These are phyloP conservation scores for Lodderomyces margitis DNA, from an alignment of 1,139 yeast species.

Conservation along the genomic window DNA sequence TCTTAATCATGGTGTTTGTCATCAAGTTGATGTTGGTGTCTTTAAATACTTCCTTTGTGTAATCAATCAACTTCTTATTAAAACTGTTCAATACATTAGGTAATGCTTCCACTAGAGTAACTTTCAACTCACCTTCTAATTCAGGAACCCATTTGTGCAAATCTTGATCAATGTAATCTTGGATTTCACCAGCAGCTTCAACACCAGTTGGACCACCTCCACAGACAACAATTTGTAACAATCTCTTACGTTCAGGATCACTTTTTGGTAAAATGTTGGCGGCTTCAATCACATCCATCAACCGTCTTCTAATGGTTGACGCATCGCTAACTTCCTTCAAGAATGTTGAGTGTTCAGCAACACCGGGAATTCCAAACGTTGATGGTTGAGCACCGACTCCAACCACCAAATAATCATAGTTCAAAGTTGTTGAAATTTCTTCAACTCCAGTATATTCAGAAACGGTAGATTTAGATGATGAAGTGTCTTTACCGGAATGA, in stretches of 20 bases:
- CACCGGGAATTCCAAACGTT: slow-evolving; percentile 93
- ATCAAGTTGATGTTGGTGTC: slow-evolving; percentile 75
- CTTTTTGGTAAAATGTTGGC: slow-evolving; percentile 74
- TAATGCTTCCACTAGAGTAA: slow-evolving; percentile 84
- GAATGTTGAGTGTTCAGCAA: slow-evolving; percentile 79
- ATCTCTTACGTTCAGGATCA: slow-evolving; percentile 76
- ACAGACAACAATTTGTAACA: slow-evolving; percentile 80
- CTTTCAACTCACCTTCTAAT: slow-evolving; percentile 74
- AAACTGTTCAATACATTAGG: slow-evolving; percentile 90
- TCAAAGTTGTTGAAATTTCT: slow-evolving; percentile 48
- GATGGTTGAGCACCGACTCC: slow-evolving; percentile 94
- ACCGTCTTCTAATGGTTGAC: slow-evolving; percentile 67
- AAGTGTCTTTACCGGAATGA: slow-evolving; percentile 52
- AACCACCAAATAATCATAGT: slow-evolving; percentile 77
- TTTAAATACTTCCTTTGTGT: slow-evolving; percentile 78
- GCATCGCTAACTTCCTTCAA: slow-evolving; percentile 87
- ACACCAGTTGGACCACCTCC: slow-evolving; percentile 99
- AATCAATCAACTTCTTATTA: slow-evolving; percentile 77
- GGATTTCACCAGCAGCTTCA: slow-evolving; percentile 92
- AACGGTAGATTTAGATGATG: slow-evolving; percentile 51
- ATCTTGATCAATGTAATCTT: slow-evolving; percentile 92
- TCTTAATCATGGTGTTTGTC: slow-evolving; percentile 85
- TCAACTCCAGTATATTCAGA: slow-evolving; percentile 36
- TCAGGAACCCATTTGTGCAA: slow-evolving; percentile 86
- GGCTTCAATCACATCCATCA: slow-evolving; percentile 80